Evolutionary conservation across 345 rosid species (phyloP), one percentile per base, ranked within the genome.

Genomic region (Euclidium syriacum): DNA sequence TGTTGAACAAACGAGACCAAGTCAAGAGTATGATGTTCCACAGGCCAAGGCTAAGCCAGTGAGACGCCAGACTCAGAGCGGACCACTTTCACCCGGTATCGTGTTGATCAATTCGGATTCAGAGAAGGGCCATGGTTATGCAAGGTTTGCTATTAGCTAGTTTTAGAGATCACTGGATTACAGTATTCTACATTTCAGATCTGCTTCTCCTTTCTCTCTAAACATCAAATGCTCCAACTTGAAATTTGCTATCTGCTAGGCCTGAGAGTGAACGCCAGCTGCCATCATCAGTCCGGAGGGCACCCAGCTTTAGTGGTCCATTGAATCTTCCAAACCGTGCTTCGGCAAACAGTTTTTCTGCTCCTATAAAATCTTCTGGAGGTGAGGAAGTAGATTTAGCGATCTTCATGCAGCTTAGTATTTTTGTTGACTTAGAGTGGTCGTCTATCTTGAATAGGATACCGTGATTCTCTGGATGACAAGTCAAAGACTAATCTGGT

Each of bases 221-320:
- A 27, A 40, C n/a, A 52, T 52, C 27, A 22, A 36, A 22, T 35
- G 3, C 23, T 52, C 67, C 20, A 66, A 44, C 57, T 52, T 59
- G 25, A 12, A 20, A 35, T 43, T 65, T 57, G 6, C 48, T 54
- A 14, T 66, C 58, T 73, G 46, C 47, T 64, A 95, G 99, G 79
- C 74, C 65, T 73, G 95, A 86, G 77, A 73, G 25, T 73, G 99
- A 86, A 77, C 80, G 20, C 41, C 85, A 64, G 64, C 72, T 75
- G 50, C 52, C 48, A 43, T 23, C 82, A 62, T 85, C 75, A 66
- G 74, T 70, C 72, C 85, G 85, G 40, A 83, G 72, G 63, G 85
- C 77, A 54, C 97, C 98, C n/a, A 90, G 89, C 79, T 86, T 90
- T 70, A 95, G 99, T 46, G 99, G 99, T 69, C 99, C 98, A 18